These are phyloP conservation scores for Termitomyces sp. DNA, from an alignment of 768 basidiomycete genomes.

Conservation along the genomic window DNA sequence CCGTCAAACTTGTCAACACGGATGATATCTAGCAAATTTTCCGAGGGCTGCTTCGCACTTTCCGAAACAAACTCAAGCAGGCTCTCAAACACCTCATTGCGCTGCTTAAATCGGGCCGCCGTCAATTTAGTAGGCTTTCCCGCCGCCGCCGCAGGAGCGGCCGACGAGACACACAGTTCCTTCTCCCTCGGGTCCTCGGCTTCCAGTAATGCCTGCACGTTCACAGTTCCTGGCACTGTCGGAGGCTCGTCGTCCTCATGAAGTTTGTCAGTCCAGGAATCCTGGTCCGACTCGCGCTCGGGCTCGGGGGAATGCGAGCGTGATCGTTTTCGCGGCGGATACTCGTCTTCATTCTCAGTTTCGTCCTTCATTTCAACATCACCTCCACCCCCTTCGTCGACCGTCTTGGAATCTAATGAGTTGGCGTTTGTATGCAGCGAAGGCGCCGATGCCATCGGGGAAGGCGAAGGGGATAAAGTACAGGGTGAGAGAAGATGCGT, in stretches of 20 bases:
- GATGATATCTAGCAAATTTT: slow-evolving; percentile 60
- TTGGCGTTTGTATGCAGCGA: neutral
- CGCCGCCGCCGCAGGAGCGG: slow-evolving; percentile 10
- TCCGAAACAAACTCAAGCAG: slow-evolving; percentile 60
- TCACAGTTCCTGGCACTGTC: slow-evolving; percentile 7
- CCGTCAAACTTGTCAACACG: slow-evolving; percentile 27
- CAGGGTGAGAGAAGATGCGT: slow-evolving; percentile 52
- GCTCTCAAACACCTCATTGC: slow-evolving; percentile 66
- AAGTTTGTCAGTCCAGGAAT: slow-evolving; percentile 38
- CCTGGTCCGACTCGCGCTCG: slow-evolving; percentile 14
- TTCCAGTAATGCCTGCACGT: slow-evolving; percentile 13
- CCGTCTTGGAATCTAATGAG: neutral
- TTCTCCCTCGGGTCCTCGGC: slow-evolving; percentile 22
- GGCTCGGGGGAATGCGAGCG: slow-evolving; percentile 28
- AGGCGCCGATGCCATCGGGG: slow-evolving; percentile 13
- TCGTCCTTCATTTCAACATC: slow-evolving; percentile 17
- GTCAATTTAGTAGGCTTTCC: slow-evolving; percentile 23
- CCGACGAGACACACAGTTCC: slow-evolving; percentile 18
- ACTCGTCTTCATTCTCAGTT: slow-evolving; percentile 19
- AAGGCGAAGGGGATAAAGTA: slow-evolving; percentile 14
- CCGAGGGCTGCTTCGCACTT: slow-evolving; percentile 61
- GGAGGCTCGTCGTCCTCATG: slow-evolving; percentile 22
- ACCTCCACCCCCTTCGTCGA: neutral
- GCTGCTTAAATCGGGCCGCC: slow-evolving; percentile 51
- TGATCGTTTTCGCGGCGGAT: slow-evolving; percentile 41